Conservation (phyloP, 352 stramenopile species). For the Saprolegnia diclina region DNA sequence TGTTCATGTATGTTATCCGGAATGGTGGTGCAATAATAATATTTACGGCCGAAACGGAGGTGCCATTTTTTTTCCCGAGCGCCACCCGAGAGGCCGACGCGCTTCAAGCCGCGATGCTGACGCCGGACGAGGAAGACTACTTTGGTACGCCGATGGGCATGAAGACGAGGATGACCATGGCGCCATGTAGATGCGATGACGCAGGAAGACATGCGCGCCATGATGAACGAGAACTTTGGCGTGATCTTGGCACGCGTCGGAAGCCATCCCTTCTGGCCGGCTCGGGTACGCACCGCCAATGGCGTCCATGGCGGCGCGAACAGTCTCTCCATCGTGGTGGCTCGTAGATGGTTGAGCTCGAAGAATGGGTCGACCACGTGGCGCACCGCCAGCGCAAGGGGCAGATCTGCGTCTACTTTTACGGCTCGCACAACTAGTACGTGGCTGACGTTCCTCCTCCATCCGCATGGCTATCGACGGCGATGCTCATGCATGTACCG, state of each 20-base stretch:
- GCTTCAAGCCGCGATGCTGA: constrained; percentile 1
- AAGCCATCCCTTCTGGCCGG: constrained; percentile 77
- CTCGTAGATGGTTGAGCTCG: constrained; percentile 69
- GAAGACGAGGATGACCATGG: neutral
- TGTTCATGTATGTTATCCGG: neutral
- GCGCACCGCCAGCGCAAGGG: constrained; percentile 67
- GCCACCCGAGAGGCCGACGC: neutral
- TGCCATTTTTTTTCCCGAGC: neutral
- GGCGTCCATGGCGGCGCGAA: neutral
- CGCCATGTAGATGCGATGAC: constrained; percentile 48
- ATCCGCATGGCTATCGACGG: neutral
- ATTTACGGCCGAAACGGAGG: neutral
- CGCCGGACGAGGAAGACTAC: constrained; percentile 17
- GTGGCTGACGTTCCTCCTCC: constrained; percentile 28
- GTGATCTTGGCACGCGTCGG: constrained; percentile 72
- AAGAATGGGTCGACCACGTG: constrained; percentile 77
- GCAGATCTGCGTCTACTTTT: constrained; percentile 81
- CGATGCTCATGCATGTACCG: neutral
- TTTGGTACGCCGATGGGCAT: neutral
- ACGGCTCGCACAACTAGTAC: constrained; percentile 83
- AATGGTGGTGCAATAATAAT: neutral
- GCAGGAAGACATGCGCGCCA: constrained; percentile 51
- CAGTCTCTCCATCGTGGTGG: neutral
- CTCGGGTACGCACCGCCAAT: constrained; percentile 41
- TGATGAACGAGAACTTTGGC: constrained; percentile 71